Evolutionary conservation across 495 filamentous ascomycete genomes (phyloP).

Genomic region (Beverwykella pulmonaria): DNA sequence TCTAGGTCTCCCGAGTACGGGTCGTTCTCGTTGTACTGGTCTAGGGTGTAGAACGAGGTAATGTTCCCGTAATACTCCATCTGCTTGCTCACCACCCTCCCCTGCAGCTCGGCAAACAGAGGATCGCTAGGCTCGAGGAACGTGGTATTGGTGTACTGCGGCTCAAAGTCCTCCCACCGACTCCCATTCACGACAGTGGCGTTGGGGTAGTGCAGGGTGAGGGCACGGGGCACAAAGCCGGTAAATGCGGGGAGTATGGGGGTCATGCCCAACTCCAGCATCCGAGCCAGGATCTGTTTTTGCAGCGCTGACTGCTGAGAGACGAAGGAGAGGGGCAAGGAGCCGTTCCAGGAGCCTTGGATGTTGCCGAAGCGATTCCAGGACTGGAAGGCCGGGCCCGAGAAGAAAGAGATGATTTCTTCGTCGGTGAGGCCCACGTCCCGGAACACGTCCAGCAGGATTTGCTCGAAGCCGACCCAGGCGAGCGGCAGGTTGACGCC

Average conservation of each 20-base stretch:
- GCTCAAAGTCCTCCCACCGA: conserved; percentile 51
- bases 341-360: conserved; percentile 51
- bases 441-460: conserved; percentile 54
- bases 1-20: conserved; percentile 53
- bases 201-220: conserved; percentile 49
- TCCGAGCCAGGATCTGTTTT: conserved; percentile 54
- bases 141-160: conserved; percentile 52
- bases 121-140: conserved; percentile 57
- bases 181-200: conserved; percentile 54
- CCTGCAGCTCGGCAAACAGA: conserved; percentile 52
- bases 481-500: conserved; percentile 58
- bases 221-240: conserved; percentile 48
- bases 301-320: conserved; percentile 53
- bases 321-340: conserved; percentile 52
- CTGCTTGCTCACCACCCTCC: conserved; percentile 55
- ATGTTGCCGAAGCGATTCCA: conserved; percentile 63
- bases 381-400: conserved; percentile 57
- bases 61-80: conserved; percentile 54
- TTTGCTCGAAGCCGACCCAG: conserved; percentile 58
- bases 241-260: conserved; percentile 48
- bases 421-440: conserved; percentile 53
- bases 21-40: conserved; percentile 59
- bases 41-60: conserved; percentile 55
- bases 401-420: conserved; percentile 53
- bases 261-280: conserved; percentile 59